Base-by-base conservation (phyloP, 208 protist species). In the Trypanosomatidae sp. region DNA sequence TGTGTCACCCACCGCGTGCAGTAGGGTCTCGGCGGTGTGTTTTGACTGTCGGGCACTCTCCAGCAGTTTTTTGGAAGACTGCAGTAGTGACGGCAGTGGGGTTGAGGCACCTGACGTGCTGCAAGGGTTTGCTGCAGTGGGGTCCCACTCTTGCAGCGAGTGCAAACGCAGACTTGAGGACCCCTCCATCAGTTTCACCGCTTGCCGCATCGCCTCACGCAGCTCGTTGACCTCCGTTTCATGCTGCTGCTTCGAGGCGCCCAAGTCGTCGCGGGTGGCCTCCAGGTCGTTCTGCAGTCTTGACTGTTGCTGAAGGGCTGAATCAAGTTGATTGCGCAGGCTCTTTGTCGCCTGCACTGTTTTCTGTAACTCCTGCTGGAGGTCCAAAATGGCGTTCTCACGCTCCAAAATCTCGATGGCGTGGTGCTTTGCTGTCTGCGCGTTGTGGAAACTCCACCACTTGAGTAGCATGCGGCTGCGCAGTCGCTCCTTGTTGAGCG, bases 401-500 rank as follows among this genome's bases (percentile, higher is more conserved):
- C 73, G 41, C 58, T 83, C 49, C 3, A 71, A 25, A 3, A 77
- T 39, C 22, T 79, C 52, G 17, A 44, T 41, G 22, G 47, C 44
- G 53, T 72, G 47, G 41, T 66, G 78, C 68, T 39, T 12, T 15
- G 8, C 44, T 22, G 39, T 43, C 36, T 56, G 66, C 33, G 25
- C 33, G 72, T 70, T 41, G 10, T 50, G 56, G 52, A 80, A 62
- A 2, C 33, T 50, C 62, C 69, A 71, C 85, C 85, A 90, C 68
- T 22, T 22, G 39, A 80, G 19, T 17, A 91, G 84, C 1, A 62
- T 65, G 39, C 71, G 71, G 25, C 64, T 71, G 47, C 62, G 60
- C 13, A 65, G 53, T 6, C 80, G 71, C 47, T 92, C 78, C 7
- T 78, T 52, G 56, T 85, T 88, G n/a, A 86, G 78, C n/a, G 39